Percentiles rank a stretch among this genome's conserved stretches.
Conservation (phyloP, 345 rosid genomes). For the Syzygium jambos region DNA sequence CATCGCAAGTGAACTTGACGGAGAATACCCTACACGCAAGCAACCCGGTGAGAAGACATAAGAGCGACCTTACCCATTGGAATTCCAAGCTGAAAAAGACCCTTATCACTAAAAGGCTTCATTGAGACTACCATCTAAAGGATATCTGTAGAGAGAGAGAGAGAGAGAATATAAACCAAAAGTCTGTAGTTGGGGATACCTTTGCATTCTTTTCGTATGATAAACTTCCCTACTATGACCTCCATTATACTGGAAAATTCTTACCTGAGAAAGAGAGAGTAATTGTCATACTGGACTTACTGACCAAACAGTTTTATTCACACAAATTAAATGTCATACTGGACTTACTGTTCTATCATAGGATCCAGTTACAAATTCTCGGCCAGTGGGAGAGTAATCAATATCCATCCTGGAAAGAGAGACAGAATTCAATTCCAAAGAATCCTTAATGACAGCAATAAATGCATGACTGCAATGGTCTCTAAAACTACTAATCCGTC, state of each 20-base stretch:
- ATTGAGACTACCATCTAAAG: not conserved
- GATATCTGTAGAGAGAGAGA: not conserved
- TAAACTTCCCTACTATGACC: slow-evolving; percentile 91
- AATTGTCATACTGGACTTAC: not conserved
- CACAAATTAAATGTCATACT: not conserved
- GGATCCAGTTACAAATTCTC: slow-evolving; percentile 97
- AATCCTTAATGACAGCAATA: not conserved
- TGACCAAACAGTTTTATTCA: not conserved
- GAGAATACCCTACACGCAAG: slow-evolving; percentile 63
- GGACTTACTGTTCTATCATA: slow-evolving; percentile 83
- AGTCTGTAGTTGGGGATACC: slow-evolving; percentile 25
- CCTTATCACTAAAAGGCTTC: not conserved
- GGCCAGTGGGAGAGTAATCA: slow-evolving; percentile 95
- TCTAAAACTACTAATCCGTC: not conserved
- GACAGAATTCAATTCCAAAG: not conserved
- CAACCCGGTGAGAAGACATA: not conserved
- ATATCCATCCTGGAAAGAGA: slow-evolving; percentile 75
- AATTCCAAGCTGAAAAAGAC: not conserved
- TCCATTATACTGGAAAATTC: slow-evolving; percentile 87
- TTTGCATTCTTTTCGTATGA: slow-evolving; percentile 98
- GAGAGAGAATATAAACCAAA: slow-evolving; percentile 1
- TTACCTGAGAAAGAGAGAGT: slow-evolving; percentile 26
- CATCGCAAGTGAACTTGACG: slow-evolving; percentile 90
- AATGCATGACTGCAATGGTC: not conserved
- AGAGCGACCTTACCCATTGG: not conserved